Evolutionary conservation across 176 grass and related monocot genomes (phyloP).

Genomic region (Eragrostis curvula): DNA sequence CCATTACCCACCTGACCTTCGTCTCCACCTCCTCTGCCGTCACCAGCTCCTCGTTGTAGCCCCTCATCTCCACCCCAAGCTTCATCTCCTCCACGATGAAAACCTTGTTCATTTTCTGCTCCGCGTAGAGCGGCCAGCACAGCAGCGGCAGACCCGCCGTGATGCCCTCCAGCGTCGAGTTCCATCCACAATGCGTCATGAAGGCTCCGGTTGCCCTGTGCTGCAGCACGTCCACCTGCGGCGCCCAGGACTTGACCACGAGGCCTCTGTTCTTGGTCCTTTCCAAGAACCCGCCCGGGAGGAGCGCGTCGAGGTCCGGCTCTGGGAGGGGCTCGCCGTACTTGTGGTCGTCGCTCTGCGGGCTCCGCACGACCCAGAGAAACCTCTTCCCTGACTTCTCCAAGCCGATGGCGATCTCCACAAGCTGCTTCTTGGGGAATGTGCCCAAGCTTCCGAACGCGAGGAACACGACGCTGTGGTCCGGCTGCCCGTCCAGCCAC

Average conservation of each 20-base stretch:
- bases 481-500: slow-evolving; percentile 56
- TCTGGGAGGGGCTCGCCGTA: neutral
- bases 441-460: slow-evolving; percentile 58
- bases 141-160: slow-evolving; percentile 40
- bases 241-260: slow-evolving; percentile 55
- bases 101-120: slow-evolving; percentile 54
- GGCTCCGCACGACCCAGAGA: slow-evolving; percentile 53
- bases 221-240: slow-evolving; percentile 56
- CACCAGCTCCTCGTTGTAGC: slow-evolving; percentile 47
- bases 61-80: slow-evolving; percentile 37
- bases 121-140: slow-evolving; percentile 54
- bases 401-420: slow-evolving; percentile 52
- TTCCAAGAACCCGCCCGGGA: slow-evolving; percentile 44
- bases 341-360: neutral
- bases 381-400: slow-evolving; percentile 58
- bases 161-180: slow-evolving; percentile 56
- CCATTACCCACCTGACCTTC: slow-evolving; percentile 52
- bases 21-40: slow-evolving; percentile 38
- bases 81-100: slow-evolving; percentile 54
- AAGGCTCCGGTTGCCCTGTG: slow-evolving; percentile 46
- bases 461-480: slow-evolving; percentile 59
- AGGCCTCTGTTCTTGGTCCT: slow-evolving; percentile 48
- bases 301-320: slow-evolving; percentile 21
- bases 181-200: slow-evolving; percentile 67
- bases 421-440: slow-evolving; percentile 44